Base-by-base conservation (phyloP, 441 rosid species). In the Monsonia emarginata region DNA sequence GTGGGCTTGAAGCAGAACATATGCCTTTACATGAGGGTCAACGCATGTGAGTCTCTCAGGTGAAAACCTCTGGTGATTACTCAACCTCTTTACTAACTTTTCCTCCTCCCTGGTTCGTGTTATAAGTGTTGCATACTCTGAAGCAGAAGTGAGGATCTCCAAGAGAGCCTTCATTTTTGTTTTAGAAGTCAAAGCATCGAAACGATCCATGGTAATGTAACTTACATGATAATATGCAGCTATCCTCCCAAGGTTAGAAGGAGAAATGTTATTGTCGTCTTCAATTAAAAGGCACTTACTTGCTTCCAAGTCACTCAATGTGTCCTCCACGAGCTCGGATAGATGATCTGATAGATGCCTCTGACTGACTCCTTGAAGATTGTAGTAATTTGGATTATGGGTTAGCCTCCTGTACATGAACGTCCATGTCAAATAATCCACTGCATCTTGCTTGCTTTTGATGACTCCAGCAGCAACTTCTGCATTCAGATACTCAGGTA, bases 271-370 rank as follows among this genome's bases (percentile, higher is more conserved):
- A 82, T 80, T 82, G 75, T 83, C 96, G 21, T 94, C 97, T 74
- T 86, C 96, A 25, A 91, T 74, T 40, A 81, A 69, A 36, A 89
- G 80, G 70, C 94, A 94, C 68, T 85, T 89, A 73, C 97, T 84
- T 10, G 94, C 87, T 69, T 91, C 95, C 78, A 94, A 74, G 72
- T 88, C 88, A 73, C 81, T 78, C 79, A 89, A 70, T 30, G 97
- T 89, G 71, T 81, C 83, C 83, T 91, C 99, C 60, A 89, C 94
- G 56, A 91, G 91, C 84, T 88, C 97, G 0, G 97, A 94, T 22
- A 89, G 94, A 82, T 94, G 96, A 81, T 94, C 99, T 38, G 99
- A 94, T 30, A 94, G 91, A 84, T 94, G 99, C 83, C 92, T 81
- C 71, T 88, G 90, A 80, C 90, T 82, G 16, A 88, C 89, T 60